phyloP scores from a whole-genome alignment of 371 early-diverging fungal species.

The Blakeslea trispora region DNA sequence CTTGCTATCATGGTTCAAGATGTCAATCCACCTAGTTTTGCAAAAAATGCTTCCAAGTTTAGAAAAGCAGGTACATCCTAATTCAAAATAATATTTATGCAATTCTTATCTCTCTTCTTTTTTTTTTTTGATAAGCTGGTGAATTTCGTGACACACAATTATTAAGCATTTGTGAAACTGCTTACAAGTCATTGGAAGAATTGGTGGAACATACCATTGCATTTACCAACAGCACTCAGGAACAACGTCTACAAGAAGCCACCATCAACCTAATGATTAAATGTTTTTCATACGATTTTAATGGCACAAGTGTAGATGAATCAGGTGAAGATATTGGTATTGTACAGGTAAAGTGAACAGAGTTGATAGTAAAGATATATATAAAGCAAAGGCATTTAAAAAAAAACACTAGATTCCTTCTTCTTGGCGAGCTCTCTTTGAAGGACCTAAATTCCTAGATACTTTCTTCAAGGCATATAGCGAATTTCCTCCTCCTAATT shows the following conservation, averaged over 20 bases:
- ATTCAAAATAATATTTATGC: not conserved
- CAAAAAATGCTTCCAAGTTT: constrained; percentile 66
- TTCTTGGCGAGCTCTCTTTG: constrained; percentile 74
- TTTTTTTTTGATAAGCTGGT: too few species aligned
- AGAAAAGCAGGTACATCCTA: constrained; percentile 60
- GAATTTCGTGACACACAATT: constrained; percentile 84
- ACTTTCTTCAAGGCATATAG: constrained; percentile 77
- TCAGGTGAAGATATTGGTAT: constrained; percentile 82
- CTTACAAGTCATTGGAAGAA: constrained; percentile 59
- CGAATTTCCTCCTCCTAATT: constrained; percentile 55
- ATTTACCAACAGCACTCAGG: constrained; percentile 51
- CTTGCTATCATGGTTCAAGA: constrained; percentile 60
- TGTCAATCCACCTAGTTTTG: constrained; percentile 63
- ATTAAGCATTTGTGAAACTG: constrained; percentile 69
- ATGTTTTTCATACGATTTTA: constrained; percentile 85
- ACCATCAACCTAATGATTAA: constrained; percentile 66
- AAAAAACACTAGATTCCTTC: constrained; percentile 63
- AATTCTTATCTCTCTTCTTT: too few species aligned
- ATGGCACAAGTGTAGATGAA: constrained; percentile 84
- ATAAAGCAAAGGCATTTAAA: constrained; percentile 10
- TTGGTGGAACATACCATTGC: constrained; percentile 44
- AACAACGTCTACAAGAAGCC: constrained; percentile 60
- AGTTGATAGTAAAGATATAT: constrained; percentile 36
- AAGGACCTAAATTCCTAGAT: constrained; percentile 67
- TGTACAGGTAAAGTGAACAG: too few species aligned